A percentile compares a stretch with the other conserved stretches of the same genome.
Conservation (phyloP, 345 rosid genomes). For the Rhodomyrtus tomentosa region DNA sequence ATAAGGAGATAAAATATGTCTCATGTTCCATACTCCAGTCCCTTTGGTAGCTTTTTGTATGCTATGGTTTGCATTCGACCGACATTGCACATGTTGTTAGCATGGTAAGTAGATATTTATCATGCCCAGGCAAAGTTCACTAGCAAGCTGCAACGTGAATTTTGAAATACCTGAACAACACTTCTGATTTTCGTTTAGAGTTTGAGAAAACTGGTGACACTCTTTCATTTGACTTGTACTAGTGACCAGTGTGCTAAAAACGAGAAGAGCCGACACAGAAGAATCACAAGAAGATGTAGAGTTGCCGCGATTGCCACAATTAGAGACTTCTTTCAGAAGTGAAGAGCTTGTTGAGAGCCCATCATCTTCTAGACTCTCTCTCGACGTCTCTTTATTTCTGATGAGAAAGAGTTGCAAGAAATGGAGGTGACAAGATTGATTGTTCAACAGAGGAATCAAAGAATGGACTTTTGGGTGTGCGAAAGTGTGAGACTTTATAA, state of each 20-base stretch:
- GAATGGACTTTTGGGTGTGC: neutral
- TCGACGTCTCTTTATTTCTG: neutral
- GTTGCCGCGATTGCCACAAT: neutral
- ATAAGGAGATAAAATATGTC: no score
- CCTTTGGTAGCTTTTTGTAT: no score
- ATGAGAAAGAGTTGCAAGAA: neutral
- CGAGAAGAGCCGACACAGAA: constrained; percentile 11
- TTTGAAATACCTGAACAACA: no score
- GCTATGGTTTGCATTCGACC: no score
- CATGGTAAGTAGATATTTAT: no score
- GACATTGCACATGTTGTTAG: no score
- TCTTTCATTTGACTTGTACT: no score
- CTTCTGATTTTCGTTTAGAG: no score
- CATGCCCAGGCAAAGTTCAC: no score
- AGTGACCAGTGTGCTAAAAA: constrained; percentile 42
- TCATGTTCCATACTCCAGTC: no score
- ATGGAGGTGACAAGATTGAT: neutral
- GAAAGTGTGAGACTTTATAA: neutral
- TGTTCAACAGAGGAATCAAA: neutral
- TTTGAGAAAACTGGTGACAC: no score
- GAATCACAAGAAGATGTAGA: neutral
- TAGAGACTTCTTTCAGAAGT: neutral
- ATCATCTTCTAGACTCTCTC: neutral
- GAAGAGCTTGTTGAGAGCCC: neutral
- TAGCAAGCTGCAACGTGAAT: no score